Conservation (phyloP, 345 rosid species). For the Sonneratia alba region DNA sequence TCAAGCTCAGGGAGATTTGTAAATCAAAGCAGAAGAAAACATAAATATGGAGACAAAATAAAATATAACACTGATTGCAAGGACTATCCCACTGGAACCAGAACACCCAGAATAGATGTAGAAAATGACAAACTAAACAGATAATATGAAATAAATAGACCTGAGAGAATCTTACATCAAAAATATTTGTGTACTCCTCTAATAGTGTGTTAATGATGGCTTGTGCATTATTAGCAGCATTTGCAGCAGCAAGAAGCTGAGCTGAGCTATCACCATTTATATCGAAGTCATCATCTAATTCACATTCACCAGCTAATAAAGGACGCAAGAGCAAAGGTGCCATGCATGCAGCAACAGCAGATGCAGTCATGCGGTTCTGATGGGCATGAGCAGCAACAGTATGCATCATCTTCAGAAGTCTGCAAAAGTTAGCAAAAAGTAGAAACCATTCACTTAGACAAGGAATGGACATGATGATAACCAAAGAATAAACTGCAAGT, state of each 20-base stretch:
- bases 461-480: background rate
- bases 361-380: slow-evolving; percentile 90
- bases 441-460: slow-evolving; percentile 5
- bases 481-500: background rate
- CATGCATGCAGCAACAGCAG: slow-evolving; percentile 99
- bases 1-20: background rate
- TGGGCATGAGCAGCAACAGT: slow-evolving; percentile 64
- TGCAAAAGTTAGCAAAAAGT: slow-evolving; percentile 26
- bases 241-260: slow-evolving; percentile 99
- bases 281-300: slow-evolving; percentile 85
- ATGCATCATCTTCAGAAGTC: slow-evolving; percentile 94
- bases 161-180: slow-evolving; percentile 58
- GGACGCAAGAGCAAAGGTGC: slow-evolving; percentile 96
- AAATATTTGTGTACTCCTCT: slow-evolving; percentile 81
- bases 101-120: background rate
- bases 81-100: background rate
- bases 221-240: slow-evolving; percentile 95
- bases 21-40: background rate
- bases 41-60: background rate
- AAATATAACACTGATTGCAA: background rate
- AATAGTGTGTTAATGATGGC: slow-evolving; percentile 70
- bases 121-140: background rate
- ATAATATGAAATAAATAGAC: background rate
- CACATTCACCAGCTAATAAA: slow-evolving; percentile 92
- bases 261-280: slow-evolving; percentile 78